A percentile compares a stretch with the other conserved stretches of the same genome.
Evolutionary conservation across 163 green algal genomes (phyloP).

Genomic region (Chlamydomonas reinhardtii): DNA sequence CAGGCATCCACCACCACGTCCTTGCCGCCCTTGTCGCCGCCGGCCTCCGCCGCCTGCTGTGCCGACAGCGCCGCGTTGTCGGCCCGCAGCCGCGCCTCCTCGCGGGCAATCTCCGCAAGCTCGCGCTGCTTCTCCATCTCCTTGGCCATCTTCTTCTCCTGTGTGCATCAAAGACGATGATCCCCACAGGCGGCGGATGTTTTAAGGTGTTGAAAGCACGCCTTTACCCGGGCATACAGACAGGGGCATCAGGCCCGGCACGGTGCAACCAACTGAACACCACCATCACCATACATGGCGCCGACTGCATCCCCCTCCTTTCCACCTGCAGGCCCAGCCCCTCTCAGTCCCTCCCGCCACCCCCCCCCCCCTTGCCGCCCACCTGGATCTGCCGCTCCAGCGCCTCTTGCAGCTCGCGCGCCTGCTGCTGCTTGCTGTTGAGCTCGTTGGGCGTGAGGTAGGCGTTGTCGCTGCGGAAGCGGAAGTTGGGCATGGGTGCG

Average conservation of each 20-base stretch:
- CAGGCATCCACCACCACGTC: conserved; percentile 43
- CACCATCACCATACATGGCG: neutral
- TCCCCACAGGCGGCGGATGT: too few relatives aligned
- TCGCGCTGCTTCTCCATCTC: conserved; percentile 50
- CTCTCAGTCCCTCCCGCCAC: neutral
- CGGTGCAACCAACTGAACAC: neutral
- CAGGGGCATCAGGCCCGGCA: neutral
- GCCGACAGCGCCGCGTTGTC: conserved; percentile 12
- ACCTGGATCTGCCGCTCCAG: conserved; percentile 61
- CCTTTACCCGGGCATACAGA: too few relatives aligned
- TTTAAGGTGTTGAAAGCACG: too few relatives aligned
- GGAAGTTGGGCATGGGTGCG: conserved; percentile 37
- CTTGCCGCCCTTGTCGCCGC: neutral
- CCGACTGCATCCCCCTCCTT: too few relatives aligned
- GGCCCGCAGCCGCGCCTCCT: conserved; percentile 42
- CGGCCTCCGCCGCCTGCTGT: neutral
- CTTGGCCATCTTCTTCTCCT: conserved; percentile 56
- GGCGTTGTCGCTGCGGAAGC: conserved; percentile 60
- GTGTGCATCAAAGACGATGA: neutral
- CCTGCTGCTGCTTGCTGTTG: conserved; percentile 54
- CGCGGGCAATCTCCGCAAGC: conserved; percentile 33
- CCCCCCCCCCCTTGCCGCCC: neutral
- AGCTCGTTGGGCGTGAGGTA: conserved; percentile 62
- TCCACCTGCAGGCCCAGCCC: too few relatives aligned
- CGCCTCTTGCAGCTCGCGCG: conserved; percentile 58